Base-by-base conservation (phyloP, 352 stramenopile genomes). In the Blastocystis sp. region DNA sequence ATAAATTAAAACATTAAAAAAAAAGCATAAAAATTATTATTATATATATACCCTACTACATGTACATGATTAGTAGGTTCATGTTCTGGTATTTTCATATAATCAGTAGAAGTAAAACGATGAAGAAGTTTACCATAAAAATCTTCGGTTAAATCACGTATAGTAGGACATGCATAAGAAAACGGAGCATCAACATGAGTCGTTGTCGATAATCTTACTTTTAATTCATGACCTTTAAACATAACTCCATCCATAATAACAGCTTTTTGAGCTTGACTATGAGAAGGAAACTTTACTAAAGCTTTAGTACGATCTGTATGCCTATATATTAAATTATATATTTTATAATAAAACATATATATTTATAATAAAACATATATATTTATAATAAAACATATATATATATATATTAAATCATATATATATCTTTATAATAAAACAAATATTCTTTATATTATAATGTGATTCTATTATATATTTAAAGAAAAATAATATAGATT, bases 61-160 rank as follows among this genome's bases (percentile, higher is more conserved):
- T 59, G 49, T 9, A 59, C 16, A 21, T 59, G 46, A 5, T 31
- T 21, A 0, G 33, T 40, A 9, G 49, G 49, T 21, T 49, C 36
- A 23, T 59, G 49, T 40, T 40, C 46, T 13, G 49, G 49, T 11
- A 59, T 59, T 5, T 59, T 36, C 7, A 40, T 40, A 34, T 59
- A 59, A 19, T 59, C 49, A 0, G 33, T 28, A 4, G 49, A 59
- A 18, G 46, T 59, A 27, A 59, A 59, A 11, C 49, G 49, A 35
- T 59, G 49, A 0, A 59, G 36, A 31, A 49, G 46, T 40, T 59
- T 59, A 33, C 49, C 49, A 37, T 59, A 59, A 37, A 37, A 59
- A 25, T 59, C 49, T 30, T 59, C 49, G 11, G 49, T 59, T 6
- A 59, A 19, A 37, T 59, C 49, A 16, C 49, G 33, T n/a, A 59